Base-by-base conservation (phyloP, 192 early-diverging fungal species). In the Mortierella claussenii region DNA sequence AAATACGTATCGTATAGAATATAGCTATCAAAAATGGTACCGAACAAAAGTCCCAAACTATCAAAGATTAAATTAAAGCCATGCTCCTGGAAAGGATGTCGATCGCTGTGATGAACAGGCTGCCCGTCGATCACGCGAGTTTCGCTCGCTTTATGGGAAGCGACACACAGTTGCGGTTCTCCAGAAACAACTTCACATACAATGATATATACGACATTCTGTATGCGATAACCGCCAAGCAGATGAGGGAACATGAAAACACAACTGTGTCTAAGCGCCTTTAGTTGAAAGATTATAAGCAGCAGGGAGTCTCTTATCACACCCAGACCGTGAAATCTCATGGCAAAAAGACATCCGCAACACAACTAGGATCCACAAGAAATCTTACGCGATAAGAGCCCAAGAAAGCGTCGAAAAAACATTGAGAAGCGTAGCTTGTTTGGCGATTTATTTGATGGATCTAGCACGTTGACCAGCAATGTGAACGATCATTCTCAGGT, bases 401-500 rank as follows among this genome's bases (percentile, higher is more conserved):
- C 47, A 6, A 49, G 47, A 8, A 3, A 5, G 13, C 21, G 9
- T 3, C 4, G 17, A 26, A 49, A 49, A 49, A 27, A 9, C 20
- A 23, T 64, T 4, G 44, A 66, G 21, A 26, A 33, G n/a, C 57
- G 68, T 9, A 49, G 64, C 6, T 20, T 68, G 18, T 18, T 68
- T 13, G 26, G 52, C 3, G 32, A 33, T 23, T 24, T 71, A 3
- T 52, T 74, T 28, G 70, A 48, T 4, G 54, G 48, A 15, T 49
- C 63, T 3, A 42, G 45, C 4, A 73, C 53, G 49, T 23, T 55
- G 2, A 58, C 65, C 33, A 74, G 37, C 48, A 74, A 65, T 42
- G 48, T 53, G 4, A 74, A 65, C 31, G 62, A 54, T 30, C 58
- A 74, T 40, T 65, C 61, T 1, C 49, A 65, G 48, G 34, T 45